These are phyloP conservation scores for Solanum hybrid DNA, from an alignment of 305 asterid species.

Conservation along the genomic window DNA sequence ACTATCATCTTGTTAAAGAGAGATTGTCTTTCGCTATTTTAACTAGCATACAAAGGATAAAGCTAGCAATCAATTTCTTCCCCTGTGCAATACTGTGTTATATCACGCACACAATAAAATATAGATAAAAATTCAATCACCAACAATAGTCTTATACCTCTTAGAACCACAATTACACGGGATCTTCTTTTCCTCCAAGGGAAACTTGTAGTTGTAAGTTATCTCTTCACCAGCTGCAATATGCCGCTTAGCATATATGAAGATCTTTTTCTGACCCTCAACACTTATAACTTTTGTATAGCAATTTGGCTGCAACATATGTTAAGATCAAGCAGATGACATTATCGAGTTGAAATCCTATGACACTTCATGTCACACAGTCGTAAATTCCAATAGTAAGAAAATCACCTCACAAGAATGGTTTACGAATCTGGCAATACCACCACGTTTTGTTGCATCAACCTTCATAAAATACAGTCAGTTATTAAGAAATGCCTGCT, in stretches of 20 bases:
- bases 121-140: neutral
- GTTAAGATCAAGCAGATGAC: slow-evolving; percentile 13
- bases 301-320: slow-evolving; percentile 82
- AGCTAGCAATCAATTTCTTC: neutral
- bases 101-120: neutral
- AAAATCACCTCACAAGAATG: slow-evolving; percentile 93
- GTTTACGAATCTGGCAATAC: slow-evolving; percentile 91
- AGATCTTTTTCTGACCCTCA: slow-evolving; percentile 94
- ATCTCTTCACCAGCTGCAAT: slow-evolving; percentile 93
- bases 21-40: neutral
- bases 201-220: slow-evolving; percentile 92
- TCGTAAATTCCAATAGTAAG: slow-evolving; percentile 6
- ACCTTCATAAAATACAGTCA: slow-evolving; percentile 44
- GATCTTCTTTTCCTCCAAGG: slow-evolving; percentile 92
- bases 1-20: neutral
- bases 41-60: neutral
- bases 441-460: slow-evolving; percentile 99
- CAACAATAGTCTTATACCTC: slow-evolving; percentile 39
- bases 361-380: slow-evolving; percentile 18
- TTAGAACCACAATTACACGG: slow-evolving; percentile 95
- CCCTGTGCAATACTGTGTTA: neutral
- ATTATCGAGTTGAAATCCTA: neutral
- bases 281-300: slow-evolving; percentile 96
- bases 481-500: neutral
- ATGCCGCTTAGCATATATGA: slow-evolving; percentile 92